Conservation (phyloP, 2,329 filamentous ascomycete genomes). For the Xylaria multiplex region DNA sequence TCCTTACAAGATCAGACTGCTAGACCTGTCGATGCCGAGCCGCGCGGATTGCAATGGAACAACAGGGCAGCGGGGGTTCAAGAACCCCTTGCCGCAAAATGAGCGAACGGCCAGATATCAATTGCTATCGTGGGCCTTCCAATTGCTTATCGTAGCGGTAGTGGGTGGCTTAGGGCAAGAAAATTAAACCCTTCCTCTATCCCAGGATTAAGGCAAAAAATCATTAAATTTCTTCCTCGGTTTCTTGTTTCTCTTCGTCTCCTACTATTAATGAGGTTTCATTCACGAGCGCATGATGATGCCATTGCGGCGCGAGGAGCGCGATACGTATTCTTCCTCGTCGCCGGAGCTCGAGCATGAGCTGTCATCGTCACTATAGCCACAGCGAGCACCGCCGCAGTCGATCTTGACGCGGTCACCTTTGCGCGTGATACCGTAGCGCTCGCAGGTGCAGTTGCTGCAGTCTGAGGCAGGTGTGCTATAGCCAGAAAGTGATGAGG, state of each 20-base stretch:
- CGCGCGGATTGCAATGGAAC: constrained; percentile 51
- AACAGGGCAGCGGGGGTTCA: constrained; percentile 35
- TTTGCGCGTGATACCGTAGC: constrained; percentile 94
- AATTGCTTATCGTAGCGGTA: constrained; percentile 25
- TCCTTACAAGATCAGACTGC: constrained; percentile 35
- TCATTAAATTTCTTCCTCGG: constrained; percentile 40
- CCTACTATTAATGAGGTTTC: constrained; percentile 35
- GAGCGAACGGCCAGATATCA: constrained; percentile 39
- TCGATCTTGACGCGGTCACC: constrained; percentile 95
- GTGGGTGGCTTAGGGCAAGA: constrained; percentile 11
- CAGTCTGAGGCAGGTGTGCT: constrained; percentile 81
- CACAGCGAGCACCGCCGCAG: constrained; percentile 89
- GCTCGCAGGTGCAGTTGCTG: constrained; percentile 89
- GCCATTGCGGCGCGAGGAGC: constrained; percentile 70
- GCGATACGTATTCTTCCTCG: constrained; percentile 66
- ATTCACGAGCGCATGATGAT: constrained; percentile 63
- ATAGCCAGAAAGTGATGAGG: constrained; percentile 78
- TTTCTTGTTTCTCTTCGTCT: constrained; percentile 43
- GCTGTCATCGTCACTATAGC: constrained; percentile 76
- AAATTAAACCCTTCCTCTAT: constrained; percentile 18
- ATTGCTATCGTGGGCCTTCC: constrained; percentile 34
- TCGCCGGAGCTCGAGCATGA: constrained; percentile 76
- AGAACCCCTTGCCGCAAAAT: constrained; percentile 33
- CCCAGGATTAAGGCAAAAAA: constrained; percentile 31
- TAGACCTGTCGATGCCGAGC: constrained; percentile 39